These are phyloP conservation scores for Chlamydomonas sp. DNA, from an alignment of 139 green algal genomes.

Conservation along the genomic window DNA sequence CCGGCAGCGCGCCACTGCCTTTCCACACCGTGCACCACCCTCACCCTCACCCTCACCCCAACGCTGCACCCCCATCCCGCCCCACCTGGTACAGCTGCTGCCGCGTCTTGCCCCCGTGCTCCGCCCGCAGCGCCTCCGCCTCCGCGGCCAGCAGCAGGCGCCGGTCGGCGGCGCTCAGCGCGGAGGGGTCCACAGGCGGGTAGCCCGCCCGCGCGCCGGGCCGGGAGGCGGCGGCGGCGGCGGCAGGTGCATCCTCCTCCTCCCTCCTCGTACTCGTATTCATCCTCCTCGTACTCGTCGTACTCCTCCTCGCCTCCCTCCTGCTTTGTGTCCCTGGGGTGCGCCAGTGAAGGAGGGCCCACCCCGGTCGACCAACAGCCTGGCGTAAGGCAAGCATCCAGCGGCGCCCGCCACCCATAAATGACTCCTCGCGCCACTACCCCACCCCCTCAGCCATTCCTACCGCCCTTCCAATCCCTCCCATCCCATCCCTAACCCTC, in stretches of 20 bases:
- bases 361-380: too few relatives aligned
- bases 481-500: too few relatives aligned
- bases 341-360: background rate
- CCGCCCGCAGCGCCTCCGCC: background rate
- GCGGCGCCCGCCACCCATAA: too few relatives aligned
- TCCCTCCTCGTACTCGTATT: background rate
- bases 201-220: background rate
- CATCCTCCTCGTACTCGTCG: background rate
- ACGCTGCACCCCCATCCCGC: background rate
- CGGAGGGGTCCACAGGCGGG: background rate
- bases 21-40: background rate
- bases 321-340: background rate
- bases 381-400: too few relatives aligned
- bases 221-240: background rate
- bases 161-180: background rate
- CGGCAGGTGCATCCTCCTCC: background rate
- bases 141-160: slow-evolving; percentile 5
- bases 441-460: too few relatives aligned
- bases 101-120: slow-evolving; percentile 1
- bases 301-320: background rate
- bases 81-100: slow-evolving; percentile 17
- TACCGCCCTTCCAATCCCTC: too few relatives aligned
- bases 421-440: too few relatives aligned
- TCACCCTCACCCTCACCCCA: background rate
- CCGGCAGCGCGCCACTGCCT: background rate